A percentile compares a stretch with the other conserved stretches of the same genome.
phyloP scores from a whole-genome alignment of 192 early-diverging fungal genomes.

The Backusella macrospora region DNA sequence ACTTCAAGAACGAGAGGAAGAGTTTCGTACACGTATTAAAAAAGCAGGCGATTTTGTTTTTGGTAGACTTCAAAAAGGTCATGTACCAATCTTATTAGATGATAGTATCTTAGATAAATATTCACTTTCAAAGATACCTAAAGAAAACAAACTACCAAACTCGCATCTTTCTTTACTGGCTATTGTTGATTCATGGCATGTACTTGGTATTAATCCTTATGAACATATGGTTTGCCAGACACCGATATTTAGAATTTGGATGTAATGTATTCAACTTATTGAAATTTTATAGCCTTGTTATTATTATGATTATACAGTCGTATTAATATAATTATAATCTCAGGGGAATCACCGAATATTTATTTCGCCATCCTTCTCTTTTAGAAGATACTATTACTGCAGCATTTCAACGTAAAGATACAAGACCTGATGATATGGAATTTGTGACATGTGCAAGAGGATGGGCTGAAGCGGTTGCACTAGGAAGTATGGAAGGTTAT shows the following conservation, averaged over 20 bases:
- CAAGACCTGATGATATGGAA: constrained; percentile 81
- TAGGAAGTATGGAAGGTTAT: constrained; percentile 84
- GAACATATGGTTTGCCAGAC: constrained; percentile 95
- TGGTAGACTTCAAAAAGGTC: constrained; percentile 60
- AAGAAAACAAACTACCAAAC: constrained; percentile 70
- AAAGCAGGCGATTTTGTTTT: constrained; percentile 87
- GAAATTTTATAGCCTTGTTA: not conserved
- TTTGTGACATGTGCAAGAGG: constrained; percentile 87
- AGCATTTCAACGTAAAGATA: constrained; percentile 73
- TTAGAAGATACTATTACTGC: constrained; percentile 87
- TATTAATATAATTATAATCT: not conserved
- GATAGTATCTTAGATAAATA: constrained; percentile 84
- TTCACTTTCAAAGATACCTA: constrained; percentile 80
- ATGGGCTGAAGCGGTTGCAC: constrained; percentile 91
- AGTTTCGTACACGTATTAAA: constrained; percentile 74
- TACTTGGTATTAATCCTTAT: constrained; percentile 84
- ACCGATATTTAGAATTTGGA: constrained; percentile 89
- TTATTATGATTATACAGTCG: not conserved
- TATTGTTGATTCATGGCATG: constrained; percentile 93
- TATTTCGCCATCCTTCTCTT: constrained; percentile 80
- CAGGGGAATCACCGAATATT: constrained; percentile 90
- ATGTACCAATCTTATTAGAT: constrained; percentile 72
- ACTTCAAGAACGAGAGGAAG: constrained; percentile 81
- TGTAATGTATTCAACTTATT: constrained; percentile 43
- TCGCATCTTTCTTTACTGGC: constrained; percentile 92